Evolutionary conservation across 129 eudicot species (phyloP).

Genomic region (Centaurea solstitialis): DNA sequence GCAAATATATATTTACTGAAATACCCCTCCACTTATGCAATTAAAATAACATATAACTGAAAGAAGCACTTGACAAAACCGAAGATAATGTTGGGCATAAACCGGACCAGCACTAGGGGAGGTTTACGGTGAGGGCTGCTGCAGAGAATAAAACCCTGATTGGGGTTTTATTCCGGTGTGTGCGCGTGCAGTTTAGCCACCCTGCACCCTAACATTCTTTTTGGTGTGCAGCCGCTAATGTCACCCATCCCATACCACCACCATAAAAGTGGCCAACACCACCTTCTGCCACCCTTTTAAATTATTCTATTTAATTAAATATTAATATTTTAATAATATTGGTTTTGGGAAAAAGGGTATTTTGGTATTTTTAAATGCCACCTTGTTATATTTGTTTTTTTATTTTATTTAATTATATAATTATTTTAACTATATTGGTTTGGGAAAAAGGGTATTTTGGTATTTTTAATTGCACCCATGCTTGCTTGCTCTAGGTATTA

Average conservation of each 20-base stretch:
- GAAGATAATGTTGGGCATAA: conserved; percentile 66
- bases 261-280: conserved; percentile 38
- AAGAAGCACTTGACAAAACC: conserved; percentile 16
- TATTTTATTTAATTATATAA: neutral
- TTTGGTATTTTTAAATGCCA: conserved; percentile 11
- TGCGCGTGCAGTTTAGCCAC: conserved; percentile 25
- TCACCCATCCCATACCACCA: conserved; percentile 30
- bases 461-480: conserved; percentile 24
- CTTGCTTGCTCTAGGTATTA: conserved; percentile 44
- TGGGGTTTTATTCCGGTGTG: conserved; percentile 15
- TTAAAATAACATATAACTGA: too few species aligned
- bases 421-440: conserved; percentile 22
- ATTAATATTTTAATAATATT: conserved; percentile 16
- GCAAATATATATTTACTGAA: too few species aligned
- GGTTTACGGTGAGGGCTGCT: conserved; percentile 15
- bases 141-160: conserved; percentile 19
- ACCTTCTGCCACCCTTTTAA: conserved; percentile 11
- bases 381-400: neutral
- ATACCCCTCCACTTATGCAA: too few species aligned
- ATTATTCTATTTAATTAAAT: neutral
- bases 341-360: conserved; percentile 16
- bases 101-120: conserved; percentile 29
- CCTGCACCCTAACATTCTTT: conserved; percentile 11
- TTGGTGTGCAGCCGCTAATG: conserved; percentile 31
- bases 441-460: conserved; percentile 4